Evolutionary conservation across 768 basidiomycete species (phyloP), one percentile per base, ranked within the genome.

Genomic region (Trametes sanguinea): DNA sequence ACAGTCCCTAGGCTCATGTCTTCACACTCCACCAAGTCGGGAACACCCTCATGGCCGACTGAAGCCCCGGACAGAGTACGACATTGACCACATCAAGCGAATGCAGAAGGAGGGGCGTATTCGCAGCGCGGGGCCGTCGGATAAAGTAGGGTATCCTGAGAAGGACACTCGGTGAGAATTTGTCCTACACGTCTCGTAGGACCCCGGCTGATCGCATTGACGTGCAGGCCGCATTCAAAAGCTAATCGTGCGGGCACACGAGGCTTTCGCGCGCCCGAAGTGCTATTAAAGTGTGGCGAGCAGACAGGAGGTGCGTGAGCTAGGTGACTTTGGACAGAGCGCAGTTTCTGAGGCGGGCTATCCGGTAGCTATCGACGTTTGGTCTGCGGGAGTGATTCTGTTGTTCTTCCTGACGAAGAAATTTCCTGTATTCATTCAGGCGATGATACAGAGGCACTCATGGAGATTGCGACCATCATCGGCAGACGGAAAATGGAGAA

Each of bases 171-270:
- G 93, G 89, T 90, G 71, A 46, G 73, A 55, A 13, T 11, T 6
- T 39, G 27, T 30, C 27, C 8, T 35, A 4, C 37, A 7, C 27
- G 8, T 17, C 39, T 14, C 35, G 0, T 13, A 1, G 10, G 9
- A 29, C 44, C 22, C n/a, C 46, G 1, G 74, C 60, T 56, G 11
- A 30, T 50, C 60, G 29, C 30, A 39, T 30, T 40, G 22, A 2
- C 33, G 50, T 29, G 13, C 57, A 91, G 92, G 66, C 91, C 92
- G 1, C 78, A 81, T 42, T 90, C 92, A 54, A 95, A 95, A 73
- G 95, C 97, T 2, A 98, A 98, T 71, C 85, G 97, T 51, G 97
- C 97, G 1, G 97, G 97, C 3, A 99, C 97, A 11, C 78, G 97
- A 68, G 97, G 97, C 0, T 99, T 99, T 73, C 85, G 97, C 60